Evolutionary conservation across 225 moss, liverwort and hornwort species (phyloP).

Genomic region (Pseudisothecium myosuroides): DNA sequence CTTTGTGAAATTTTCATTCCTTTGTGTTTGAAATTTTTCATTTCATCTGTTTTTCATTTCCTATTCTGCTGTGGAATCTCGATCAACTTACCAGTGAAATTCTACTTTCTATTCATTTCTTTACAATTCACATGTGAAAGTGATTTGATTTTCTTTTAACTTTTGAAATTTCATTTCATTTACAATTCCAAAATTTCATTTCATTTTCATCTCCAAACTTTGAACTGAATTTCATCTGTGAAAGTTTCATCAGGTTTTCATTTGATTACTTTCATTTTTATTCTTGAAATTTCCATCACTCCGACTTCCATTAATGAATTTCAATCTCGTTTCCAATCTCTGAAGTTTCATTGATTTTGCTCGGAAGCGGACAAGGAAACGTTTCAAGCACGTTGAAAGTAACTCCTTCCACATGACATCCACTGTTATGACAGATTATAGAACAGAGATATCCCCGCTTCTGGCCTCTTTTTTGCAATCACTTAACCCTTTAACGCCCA

Average conservation of each 20-base stretch:
- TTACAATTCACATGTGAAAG: too few relatives aligned
- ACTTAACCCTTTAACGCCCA: background rate
- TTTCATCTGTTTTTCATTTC: too few relatives aligned
- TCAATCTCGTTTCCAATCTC: background rate
- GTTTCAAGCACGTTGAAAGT: background rate
- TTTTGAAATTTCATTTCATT: background rate
- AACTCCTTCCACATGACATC: background rate
- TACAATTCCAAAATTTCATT: too few relatives aligned
- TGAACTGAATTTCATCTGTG: background rate
- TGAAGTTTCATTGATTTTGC: background rate
- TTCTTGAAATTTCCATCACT: background rate
- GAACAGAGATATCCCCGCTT: background rate
- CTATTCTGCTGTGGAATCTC: too few relatives aligned
- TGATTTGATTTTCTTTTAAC: background rate
- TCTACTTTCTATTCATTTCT: too few relatives aligned
- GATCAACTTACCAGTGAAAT: too few relatives aligned
- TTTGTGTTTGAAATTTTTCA: too few relatives aligned
- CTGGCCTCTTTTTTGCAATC: background rate
- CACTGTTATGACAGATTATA: background rate
- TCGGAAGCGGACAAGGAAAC: background rate
- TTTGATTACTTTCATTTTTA: background rate
- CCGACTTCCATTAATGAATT: background rate
- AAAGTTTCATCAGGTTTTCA: background rate
- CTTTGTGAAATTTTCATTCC: background rate
- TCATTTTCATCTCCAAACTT: background rate